Conservation (phyloP, 2,329 filamentous ascomycete species). For the Trematosphaeria pertusa region DNA sequence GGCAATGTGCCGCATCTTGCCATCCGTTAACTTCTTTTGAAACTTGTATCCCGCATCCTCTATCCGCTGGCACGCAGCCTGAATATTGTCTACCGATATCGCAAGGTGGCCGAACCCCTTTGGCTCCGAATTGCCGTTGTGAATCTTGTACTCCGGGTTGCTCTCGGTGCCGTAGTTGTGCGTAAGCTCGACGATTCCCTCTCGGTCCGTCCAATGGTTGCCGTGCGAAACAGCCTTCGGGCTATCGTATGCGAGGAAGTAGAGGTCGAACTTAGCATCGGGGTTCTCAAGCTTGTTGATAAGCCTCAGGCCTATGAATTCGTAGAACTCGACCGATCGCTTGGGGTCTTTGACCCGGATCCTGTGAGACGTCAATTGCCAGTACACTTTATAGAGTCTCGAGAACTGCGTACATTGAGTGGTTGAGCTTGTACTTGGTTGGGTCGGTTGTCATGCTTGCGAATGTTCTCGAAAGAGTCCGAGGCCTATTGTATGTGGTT, state of each 20-base stretch:
- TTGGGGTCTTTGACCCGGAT: conserved; percentile 93
- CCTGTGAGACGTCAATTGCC: conserved; percentile 14
- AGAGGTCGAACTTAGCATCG: conserved; percentile 91
- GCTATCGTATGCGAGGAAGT: conserved; percentile 90
- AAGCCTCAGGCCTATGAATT: conserved; percentile 85
- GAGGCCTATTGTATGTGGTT: conserved; percentile 17
- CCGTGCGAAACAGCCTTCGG: conserved; percentile 76
- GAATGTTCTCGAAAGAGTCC: conserved; percentile 30
- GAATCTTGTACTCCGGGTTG: conserved; percentile 79
- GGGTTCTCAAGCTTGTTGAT: conserved; percentile 83
- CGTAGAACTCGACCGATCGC: conserved; percentile 85
- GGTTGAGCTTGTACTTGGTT: conserved; percentile 70
- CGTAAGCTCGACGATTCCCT: conserved; percentile 87
- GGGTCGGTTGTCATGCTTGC: conserved; percentile 65
- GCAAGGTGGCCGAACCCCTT: conserved; percentile 86
- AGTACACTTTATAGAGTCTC: conserved; percentile 6
- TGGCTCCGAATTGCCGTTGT: conserved; percentile 91
- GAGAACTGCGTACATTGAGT: conserved; percentile 54
- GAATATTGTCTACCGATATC: conserved; percentile 72
- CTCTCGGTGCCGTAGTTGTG: conserved; percentile 88
- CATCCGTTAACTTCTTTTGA: conserved; percentile 92
- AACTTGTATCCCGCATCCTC: conserved; percentile 92
- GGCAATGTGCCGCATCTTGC: conserved; percentile 75
- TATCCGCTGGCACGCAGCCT: conserved; percentile 86
- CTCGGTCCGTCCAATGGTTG: conserved; percentile 79